phyloP scores from a whole-genome alignment of 1,284 basidiomycete species.

The Pseudozyma thailandica region DNA sequence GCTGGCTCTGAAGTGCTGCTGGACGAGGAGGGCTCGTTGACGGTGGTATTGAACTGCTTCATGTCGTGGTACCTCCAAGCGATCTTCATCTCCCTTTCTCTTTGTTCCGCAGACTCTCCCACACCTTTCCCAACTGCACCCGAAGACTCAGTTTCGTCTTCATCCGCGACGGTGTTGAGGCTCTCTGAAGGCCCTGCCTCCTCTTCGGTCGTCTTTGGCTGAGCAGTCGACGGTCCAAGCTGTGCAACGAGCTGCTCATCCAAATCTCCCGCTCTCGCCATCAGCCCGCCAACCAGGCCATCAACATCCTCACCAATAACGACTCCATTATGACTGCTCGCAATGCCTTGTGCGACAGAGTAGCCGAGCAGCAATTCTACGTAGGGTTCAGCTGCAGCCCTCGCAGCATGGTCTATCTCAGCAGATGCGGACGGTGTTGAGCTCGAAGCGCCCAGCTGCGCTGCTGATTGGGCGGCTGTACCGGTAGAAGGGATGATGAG shows the following conservation, averaged over 20 bases:
- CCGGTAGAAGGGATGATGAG: conserved; percentile 72
- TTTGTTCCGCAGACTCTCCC: conserved; percentile 7
- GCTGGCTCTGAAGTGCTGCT: conserved; percentile 6
- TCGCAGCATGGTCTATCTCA: conserved; percentile 38
- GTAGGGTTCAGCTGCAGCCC: conserved; percentile 73
- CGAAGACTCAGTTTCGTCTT: conserved; percentile 7
- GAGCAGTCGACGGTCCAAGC: conserved; percentile 10
- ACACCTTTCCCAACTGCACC: neutral
- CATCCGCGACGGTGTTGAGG: conserved; percentile 32
- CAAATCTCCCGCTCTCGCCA: conserved; percentile 53
- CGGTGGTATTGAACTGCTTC: conserved; percentile 89
- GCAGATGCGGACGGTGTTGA: conserved; percentile 76
- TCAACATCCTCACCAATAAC: conserved; percentile 73
- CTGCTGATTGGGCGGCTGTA: conserved; percentile 45
- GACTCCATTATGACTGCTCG: conserved; percentile 76
- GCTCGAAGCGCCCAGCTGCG: conserved; percentile 72
- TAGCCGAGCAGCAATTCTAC: conserved; percentile 87
- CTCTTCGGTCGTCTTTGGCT: neutral
- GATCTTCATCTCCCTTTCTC: conserved; percentile 53
- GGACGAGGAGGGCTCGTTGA: conserved; percentile 68
- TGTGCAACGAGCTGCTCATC: conserved; percentile 29
- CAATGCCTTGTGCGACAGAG: conserved; percentile 85
- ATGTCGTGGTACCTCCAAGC: conserved; percentile 95
- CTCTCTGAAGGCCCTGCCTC: conserved; percentile 24
- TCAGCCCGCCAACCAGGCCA: conserved; percentile 64